A percentile compares a stretch with the other conserved stretches of the same genome.
Conservation (phyloP, 495 filamentous ascomycete genomes). For the Neurospora tetrasperma region DNA sequence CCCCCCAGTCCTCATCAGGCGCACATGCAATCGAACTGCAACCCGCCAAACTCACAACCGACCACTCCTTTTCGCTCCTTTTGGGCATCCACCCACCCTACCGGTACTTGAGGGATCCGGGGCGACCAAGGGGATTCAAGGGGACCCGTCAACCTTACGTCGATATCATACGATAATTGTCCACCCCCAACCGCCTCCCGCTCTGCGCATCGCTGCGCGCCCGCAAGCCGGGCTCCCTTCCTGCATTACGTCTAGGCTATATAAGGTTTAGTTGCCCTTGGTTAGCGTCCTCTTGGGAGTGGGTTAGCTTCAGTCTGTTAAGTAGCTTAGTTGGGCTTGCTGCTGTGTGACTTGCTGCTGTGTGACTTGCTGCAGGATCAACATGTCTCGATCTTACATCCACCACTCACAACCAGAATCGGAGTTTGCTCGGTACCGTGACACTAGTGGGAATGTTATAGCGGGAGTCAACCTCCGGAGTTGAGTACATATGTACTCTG, state of each 20-base stretch:
- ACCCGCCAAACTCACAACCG: background rate
- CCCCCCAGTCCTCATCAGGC: background rate
- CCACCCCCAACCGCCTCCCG: background rate
- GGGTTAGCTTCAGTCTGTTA: background rate
- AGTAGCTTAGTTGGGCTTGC: background rate
- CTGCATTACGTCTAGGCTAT: background rate
- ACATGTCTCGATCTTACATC: background rate
- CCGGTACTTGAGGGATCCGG: background rate
- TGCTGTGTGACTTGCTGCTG: background rate
- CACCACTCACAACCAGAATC: background rate
- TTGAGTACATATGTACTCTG: background rate
- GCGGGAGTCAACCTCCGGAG: background rate
- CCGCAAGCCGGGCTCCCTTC: background rate
- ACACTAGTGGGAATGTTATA: background rate
- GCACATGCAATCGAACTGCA: background rate
- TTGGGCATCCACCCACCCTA: background rate
- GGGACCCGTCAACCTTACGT: background rate
- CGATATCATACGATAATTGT: background rate
- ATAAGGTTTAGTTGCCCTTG: background rate
- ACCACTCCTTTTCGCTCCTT: slow-evolving; percentile 1
- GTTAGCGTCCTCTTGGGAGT: background rate
- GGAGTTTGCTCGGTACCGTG: background rate
- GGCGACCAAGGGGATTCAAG: background rate
- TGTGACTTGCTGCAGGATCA: background rate
- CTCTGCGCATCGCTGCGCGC: background rate